phyloP scores from a whole-genome alignment of 345 rosid genomes.

The Kandelia obovata region DNA sequence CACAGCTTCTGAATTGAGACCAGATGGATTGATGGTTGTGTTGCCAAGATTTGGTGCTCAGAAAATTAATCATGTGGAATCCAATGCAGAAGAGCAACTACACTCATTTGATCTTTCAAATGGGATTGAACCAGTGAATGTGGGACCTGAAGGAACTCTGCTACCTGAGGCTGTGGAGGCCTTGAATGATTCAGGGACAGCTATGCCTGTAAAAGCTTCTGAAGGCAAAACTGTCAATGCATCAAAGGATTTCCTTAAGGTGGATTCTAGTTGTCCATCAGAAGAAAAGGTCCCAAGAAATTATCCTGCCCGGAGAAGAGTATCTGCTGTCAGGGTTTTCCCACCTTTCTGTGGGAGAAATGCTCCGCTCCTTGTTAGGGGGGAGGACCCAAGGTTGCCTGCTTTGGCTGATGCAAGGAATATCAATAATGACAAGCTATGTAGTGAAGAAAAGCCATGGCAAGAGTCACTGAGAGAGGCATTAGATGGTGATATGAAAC shows the following conservation, averaged over 20 bases:
- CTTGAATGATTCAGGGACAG: neutral
- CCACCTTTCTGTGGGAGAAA: constrained; percentile 52
- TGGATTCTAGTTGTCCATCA: constrained; percentile 14
- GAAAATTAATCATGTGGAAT: constrained; percentile 1
- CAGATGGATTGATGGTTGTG: neutral
- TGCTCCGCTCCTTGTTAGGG: constrained; percentile 21
- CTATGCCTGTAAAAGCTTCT: constrained; percentile 9
- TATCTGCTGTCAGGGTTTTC: constrained; percentile 49
- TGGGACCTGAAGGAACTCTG: constrained; percentile 1
- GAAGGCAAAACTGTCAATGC: constrained; percentile 10
- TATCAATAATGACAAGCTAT: constrained; percentile 24
- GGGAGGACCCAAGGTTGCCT: constrained; percentile 10
- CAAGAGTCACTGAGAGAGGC: neutral
- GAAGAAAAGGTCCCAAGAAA: constrained; percentile 16
- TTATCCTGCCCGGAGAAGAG: constrained; percentile 44
- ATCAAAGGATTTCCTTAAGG: constrained; percentile 8
- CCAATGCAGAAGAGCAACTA: constrained; percentile 11
- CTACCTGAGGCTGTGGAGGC: constrained; percentile 4
- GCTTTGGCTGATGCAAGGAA: constrained; percentile 7
- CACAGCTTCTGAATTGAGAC: constrained; percentile 6
- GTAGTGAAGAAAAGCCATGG: constrained; percentile 8
- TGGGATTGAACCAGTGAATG: constrained; percentile 1
- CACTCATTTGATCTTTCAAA: constrained; percentile 4
- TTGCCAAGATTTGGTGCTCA: neutral
- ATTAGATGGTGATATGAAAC: constrained; percentile 20